Percentiles rank a stretch among this genome's conserved stretches.
These are phyloP conservation scores for Botrytis byssoidea DNA, from an alignment of 2,329 filamentous ascomycete genomes.

Conservation along the genomic window DNA sequence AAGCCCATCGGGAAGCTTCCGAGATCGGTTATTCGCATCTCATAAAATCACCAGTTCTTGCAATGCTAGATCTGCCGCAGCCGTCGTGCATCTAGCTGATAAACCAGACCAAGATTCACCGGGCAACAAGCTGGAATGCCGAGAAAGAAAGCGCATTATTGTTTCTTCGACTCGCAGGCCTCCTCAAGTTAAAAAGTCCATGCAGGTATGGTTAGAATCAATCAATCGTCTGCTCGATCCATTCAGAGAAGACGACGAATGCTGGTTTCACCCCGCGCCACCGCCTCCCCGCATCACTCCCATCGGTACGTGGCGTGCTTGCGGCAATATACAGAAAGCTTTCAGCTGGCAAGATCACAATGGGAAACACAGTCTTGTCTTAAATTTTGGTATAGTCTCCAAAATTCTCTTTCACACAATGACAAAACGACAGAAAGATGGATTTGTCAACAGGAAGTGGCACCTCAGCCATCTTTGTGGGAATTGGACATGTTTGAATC, in stretches of 20 bases:
- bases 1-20: not conserved
- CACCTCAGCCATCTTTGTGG: constrained; percentile 39
- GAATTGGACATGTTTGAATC: constrained; percentile 39
- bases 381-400: constrained; percentile 34
- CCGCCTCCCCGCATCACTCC: constrained; percentile 23
- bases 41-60: not conserved
- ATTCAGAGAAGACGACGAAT: constrained; percentile 27
- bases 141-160: constrained; percentile 21
- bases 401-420: constrained; percentile 31
- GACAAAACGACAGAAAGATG: constrained; percentile 33
- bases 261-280: constrained; percentile 33
- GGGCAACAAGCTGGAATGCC: not conserved
- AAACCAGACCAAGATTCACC: not conserved
- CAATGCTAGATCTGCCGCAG: not conserved
- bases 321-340: constrained; percentile 22
- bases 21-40: not conserved
- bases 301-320: constrained; percentile 19
- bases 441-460: constrained; percentile 36
- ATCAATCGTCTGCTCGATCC: constrained; percentile 28
- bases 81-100: not conserved
- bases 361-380: constrained; percentile 23
- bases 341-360: constrained; percentile 27
- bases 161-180: constrained; percentile 23
- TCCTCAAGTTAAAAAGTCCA: constrained; percentile 25
- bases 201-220: constrained; percentile 27